Percentiles rank a stretch among this genome's conserved stretches.
Evolutionary conservation across 2,329 filamentous ascomycete species (phyloP).

Genomic region (Berkeleyomyces rouxiae): DNA sequence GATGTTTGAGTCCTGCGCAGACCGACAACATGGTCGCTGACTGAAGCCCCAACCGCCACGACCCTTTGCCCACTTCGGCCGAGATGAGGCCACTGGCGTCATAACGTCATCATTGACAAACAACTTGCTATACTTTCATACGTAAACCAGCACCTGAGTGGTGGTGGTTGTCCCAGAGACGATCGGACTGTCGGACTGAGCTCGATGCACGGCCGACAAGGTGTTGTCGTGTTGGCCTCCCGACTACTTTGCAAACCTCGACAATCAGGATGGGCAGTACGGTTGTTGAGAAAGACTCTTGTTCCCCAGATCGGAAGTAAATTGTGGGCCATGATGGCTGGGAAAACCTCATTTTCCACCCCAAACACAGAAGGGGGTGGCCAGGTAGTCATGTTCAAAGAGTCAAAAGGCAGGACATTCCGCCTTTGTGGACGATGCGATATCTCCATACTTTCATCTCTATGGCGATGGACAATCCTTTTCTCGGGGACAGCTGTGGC

Average conservation of each 20-base stretch:
- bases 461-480: neutral
- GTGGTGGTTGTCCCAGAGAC: too few relatives aligned
- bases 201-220: too few relatives aligned
- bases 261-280: neutral
- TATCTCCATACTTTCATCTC: neutral
- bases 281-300: neutral
- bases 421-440: neutral
- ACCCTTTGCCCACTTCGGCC: too few relatives aligned
- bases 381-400: neutral
- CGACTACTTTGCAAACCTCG: neutral
- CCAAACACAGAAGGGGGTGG: neutral
- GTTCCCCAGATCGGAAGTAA: neutral
- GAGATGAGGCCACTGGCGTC: too few relatives aligned
- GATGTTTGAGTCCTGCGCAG: too few relatives aligned
- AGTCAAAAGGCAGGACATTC: neutral
- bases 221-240: too few relatives aligned
- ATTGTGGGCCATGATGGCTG: neutral
- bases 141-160: too few relatives aligned
- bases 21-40: too few relatives aligned
- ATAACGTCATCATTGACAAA: too few relatives aligned
- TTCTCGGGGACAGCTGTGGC: neutral
- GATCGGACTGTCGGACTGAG: too few relatives aligned
- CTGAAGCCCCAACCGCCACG: too few relatives aligned
- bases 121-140: too few relatives aligned
- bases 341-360: neutral